Evolutionary conservation across 768 basidiomycete species (phyloP).

Genomic region (Calocybe gangraenosa): DNA sequence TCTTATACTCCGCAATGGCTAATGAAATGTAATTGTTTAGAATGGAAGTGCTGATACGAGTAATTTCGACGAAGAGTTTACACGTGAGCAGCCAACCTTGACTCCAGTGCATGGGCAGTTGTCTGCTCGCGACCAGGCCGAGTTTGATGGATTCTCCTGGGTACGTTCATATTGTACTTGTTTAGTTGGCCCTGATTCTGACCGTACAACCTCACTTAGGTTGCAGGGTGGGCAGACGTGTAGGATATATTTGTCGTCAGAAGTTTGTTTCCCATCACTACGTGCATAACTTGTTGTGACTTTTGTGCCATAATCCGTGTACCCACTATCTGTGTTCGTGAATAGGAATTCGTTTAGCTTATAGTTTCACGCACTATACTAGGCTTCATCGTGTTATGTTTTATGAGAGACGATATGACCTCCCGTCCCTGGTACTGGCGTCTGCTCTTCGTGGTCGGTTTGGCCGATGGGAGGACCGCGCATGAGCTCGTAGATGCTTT

Average conservation of each 20-base stretch:
- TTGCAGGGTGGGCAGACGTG: conserved; percentile 59
- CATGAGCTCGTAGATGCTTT: conserved; percentile 78
- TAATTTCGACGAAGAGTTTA: conserved; percentile 98
- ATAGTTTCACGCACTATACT: conserved; percentile 6
- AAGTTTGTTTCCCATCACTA: conserved; percentile 20
- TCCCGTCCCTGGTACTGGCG: conserved; percentile 64
- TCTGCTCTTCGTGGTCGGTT: conserved; percentile 30
- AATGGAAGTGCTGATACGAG: conserved; percentile 84
- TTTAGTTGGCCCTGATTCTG: neutral
- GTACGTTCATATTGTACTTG: conserved; percentile 30
- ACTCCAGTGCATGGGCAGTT: conserved; percentile 96
- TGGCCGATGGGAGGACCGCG: conserved; percentile 39
- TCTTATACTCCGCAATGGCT: neutral
- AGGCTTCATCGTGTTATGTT: conserved; percentile 17
- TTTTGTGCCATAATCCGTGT: conserved; percentile 24
- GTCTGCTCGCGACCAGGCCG: conserved; percentile 84
- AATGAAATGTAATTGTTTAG: conserved; percentile 31
- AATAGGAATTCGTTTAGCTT: conserved; percentile 15
- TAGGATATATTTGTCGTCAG: conserved; percentile 28
- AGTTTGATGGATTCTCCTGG: conserved; percentile 98
- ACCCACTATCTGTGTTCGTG: conserved; percentile 31
- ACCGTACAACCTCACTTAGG: conserved; percentile 23
- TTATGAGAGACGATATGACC: conserved; percentile 51
- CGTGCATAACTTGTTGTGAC: conserved; percentile 17
- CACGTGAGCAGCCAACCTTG: conserved; percentile 91